Evolutionary conservation across 2,329 filamentous ascomycete species (phyloP).

Genomic region (Arthrinium puccinioides): DNA sequence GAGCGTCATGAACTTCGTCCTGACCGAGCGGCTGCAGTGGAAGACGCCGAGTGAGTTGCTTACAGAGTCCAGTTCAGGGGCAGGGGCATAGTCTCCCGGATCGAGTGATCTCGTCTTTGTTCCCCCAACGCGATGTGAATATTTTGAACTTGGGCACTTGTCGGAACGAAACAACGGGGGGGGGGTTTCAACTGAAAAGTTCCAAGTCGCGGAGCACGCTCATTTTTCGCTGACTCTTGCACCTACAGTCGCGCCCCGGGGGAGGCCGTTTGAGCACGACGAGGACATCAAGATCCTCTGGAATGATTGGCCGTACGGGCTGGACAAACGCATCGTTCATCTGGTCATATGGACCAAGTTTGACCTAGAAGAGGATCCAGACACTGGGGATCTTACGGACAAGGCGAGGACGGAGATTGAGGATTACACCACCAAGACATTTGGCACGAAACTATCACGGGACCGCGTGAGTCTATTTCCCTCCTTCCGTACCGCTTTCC

Average conservation of each 20-base stretch:
- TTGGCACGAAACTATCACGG: constrained; percentile 44
- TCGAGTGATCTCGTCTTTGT: no score
- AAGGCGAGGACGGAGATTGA: constrained; percentile 59
- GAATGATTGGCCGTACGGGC: constrained; percentile 94
- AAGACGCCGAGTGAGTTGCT: no score
- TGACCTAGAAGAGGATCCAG: constrained; percentile 59
- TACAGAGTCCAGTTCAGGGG: no score
- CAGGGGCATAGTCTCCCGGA: no score
- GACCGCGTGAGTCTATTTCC: constrained; percentile 42
- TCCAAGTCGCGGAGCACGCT: no score
- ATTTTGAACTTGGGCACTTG: no score
- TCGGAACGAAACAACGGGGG: no score
- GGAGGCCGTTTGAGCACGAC: constrained; percentile 33
- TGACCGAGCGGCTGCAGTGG: constrained; percentile 67
- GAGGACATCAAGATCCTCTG: constrained; percentile 66
- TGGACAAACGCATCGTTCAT: constrained; percentile 72
- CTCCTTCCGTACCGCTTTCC: background rate
- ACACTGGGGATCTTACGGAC: constrained; percentile 60
- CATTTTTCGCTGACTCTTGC: no score
- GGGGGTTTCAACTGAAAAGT: no score
- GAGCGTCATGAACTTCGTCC: constrained; percentile 70
- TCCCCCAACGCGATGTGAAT: no score
- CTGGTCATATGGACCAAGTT: constrained; percentile 94
- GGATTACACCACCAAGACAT: constrained; percentile 60
- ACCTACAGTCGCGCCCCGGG: constrained; percentile 23